These are phyloP conservation scores for Huntiella bhutanensis DNA, from an alignment of 2,329 filamentous ascomycete genomes.

Conservation along the genomic window DNA sequence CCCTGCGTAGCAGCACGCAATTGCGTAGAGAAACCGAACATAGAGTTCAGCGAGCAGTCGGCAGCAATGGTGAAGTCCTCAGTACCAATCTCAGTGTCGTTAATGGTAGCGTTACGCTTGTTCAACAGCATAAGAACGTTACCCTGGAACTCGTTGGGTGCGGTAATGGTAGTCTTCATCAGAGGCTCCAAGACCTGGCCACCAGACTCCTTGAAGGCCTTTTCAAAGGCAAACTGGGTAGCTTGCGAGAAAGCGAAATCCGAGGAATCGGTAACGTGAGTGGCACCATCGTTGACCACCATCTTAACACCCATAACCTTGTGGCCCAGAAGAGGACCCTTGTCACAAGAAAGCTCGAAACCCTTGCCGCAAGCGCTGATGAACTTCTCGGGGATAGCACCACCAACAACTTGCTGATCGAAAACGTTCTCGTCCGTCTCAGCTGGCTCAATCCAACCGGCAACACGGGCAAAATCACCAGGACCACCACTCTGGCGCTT, in stretches of 20 bases:
- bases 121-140: conserved; percentile 88
- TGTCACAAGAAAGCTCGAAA: conserved; percentile 64
- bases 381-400: conserved; percentile 88
- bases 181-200: conserved; percentile 82
- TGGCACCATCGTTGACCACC: conserved; percentile 90
- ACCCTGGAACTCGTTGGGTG: conserved; percentile 93
- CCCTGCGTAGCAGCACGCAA: conserved; percentile 86
- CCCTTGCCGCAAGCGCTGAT: conserved; percentile 88
- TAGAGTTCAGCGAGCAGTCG: conserved; percentile 84
- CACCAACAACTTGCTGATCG: conserved; percentile 72
- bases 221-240: conserved; percentile 90
- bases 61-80: conserved; percentile 89
- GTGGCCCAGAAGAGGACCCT: conserved; percentile 83
- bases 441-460: conserved; percentile 79
- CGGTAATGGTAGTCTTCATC: conserved; percentile 96
- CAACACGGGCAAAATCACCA: conserved; percentile 84
- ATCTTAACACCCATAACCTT: conserved; percentile 76
- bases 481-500: conserved; percentile 93
- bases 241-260: conserved; percentile 92
- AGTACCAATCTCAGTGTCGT: conserved; percentile 80
- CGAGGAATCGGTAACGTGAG: conserved; percentile 92
- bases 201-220: conserved; percentile 65
- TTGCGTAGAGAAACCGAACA: conserved; percentile 94
- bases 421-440: conserved; percentile 57
- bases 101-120: conserved; percentile 88